phyloP scores from a whole-genome alignment of 2,329 filamentous ascomycete species.

The Pseudogymnoascus sp. region DNA sequence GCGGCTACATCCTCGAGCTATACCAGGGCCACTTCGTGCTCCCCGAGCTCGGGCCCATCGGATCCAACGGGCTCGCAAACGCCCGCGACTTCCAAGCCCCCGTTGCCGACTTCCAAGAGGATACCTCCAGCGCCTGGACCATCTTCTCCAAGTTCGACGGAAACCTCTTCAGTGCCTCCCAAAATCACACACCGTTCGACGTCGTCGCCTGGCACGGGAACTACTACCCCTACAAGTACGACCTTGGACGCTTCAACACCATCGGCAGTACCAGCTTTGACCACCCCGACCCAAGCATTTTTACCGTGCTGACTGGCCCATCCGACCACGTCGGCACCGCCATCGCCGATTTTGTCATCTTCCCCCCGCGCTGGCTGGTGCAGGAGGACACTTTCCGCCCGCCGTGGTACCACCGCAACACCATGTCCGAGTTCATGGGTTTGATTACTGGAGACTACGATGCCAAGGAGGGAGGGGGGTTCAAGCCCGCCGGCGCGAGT shows the following conservation, averaged over 20 bases:
- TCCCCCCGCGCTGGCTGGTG: constrained; percentile 56
- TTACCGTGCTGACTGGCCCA: constrained; percentile 54
- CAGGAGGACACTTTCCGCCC: constrained; percentile 51
- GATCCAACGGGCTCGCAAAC: constrained; percentile 67
- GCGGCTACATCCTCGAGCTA: constrained; percentile 68
- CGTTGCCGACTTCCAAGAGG: constrained; percentile 58
- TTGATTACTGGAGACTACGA: constrained; percentile 53
- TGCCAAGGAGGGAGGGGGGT: constrained; percentile 47
- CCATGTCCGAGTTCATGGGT: constrained; percentile 59
- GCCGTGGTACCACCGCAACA: constrained; percentile 57
- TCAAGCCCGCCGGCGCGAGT: constrained; percentile 51
- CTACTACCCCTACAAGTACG: constrained; percentile 76
- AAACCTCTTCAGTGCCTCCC: constrained; percentile 53
- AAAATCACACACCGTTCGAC: constrained; percentile 67
- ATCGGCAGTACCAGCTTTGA: constrained; percentile 67
- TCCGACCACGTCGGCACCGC: constrained; percentile 47
- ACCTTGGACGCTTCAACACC: constrained; percentile 66
- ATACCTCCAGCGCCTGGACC: constrained; percentile 37
- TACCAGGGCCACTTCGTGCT: constrained; percentile 65
- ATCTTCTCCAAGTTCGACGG: constrained; percentile 60
- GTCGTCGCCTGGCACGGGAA: constrained; percentile 74
- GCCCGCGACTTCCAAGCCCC: constrained; percentile 67
- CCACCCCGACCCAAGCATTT: constrained; percentile 71
- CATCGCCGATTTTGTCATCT: constrained; percentile 56
- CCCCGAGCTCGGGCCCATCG: constrained; percentile 65